phyloP scores from a whole-genome alignment of 495 filamentous ascomycete species.

The Podospora australis region DNA sequence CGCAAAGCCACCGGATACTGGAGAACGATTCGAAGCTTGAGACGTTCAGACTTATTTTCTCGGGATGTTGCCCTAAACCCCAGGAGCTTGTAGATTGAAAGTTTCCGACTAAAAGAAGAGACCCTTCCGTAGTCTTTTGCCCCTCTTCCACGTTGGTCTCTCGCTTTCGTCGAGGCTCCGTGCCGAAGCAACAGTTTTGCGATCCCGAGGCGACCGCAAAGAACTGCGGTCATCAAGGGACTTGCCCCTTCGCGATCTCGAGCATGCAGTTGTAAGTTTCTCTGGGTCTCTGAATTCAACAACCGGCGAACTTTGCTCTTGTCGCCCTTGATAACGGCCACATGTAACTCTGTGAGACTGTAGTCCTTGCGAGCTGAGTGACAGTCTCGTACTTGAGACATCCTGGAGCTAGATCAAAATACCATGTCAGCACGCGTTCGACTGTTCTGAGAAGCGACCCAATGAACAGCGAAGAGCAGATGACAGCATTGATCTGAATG shows the following conservation, averaged over 20 bases:
- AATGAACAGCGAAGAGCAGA: neutral
- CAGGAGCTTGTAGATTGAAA: neutral
- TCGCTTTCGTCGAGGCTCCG: neutral
- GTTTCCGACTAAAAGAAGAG: neutral
- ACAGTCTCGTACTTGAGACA: no score
- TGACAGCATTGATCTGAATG: neutral
- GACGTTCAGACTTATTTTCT: neutral
- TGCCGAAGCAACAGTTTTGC: neutral
- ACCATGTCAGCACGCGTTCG: neutral
- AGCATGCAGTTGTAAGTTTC: neutral
- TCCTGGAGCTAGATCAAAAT: neutral
- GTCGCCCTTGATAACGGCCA: neutral
- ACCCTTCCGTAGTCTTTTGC: neutral
- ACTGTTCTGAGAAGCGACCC: no score
- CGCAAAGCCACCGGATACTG: constrained; percentile 1
- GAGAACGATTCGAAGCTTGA: neutral
- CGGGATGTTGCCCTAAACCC: neutral
- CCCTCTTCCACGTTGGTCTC: neutral
- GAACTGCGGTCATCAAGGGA: constrained; percentile 8
- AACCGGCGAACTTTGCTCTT: no score
- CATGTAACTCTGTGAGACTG: neutral
- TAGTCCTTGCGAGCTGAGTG: neutral
- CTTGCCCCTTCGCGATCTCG: constrained; percentile 3
- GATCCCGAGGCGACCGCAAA: constrained; percentile 1
- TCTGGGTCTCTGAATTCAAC: no score